Conservation (phyloP, 1,284 basidiomycete species). For the Ceratobasidium papillatum region DNA sequence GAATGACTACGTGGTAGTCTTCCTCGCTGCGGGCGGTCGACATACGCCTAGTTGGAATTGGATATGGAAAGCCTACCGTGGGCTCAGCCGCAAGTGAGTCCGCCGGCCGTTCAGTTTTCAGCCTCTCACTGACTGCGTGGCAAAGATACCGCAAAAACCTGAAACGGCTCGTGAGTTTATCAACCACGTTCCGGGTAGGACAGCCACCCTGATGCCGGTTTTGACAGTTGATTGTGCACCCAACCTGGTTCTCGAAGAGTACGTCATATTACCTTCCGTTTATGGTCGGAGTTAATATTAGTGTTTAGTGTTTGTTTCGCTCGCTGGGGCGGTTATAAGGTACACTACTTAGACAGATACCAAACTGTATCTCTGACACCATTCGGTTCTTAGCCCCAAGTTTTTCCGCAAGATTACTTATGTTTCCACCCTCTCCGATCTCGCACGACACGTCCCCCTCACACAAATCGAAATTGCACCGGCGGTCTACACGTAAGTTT, state of each 20-base stretch:
- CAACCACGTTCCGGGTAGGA: background rate
- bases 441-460: slow-evolving; percentile 77
- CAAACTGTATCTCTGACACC: background rate
- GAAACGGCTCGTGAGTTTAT: slow-evolving; percentile 70
- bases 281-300: background rate
- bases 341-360: slow-evolving; percentile 48
- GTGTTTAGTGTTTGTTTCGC: slow-evolving; percentile 76
- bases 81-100: slow-evolving; percentile 69
- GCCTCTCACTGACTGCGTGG: background rate
- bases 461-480: slow-evolving; percentile 87
- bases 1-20: slow-evolving; percentile 85
- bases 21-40: slow-evolving; percentile 81
- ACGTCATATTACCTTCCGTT: slow-evolving; percentile 46
- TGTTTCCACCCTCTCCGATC: slow-evolving; percentile 74
- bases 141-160: slow-evolving; percentile 79
- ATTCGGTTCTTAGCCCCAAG: slow-evolving; percentile 66
- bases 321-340: slow-evolving; percentile 86
- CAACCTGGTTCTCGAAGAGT: slow-evolving; percentile 89
- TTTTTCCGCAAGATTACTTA: slow-evolving; percentile 85
- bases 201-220: slow-evolving; percentile 33
- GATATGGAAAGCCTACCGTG: slow-evolving; percentile 89
- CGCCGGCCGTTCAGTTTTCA: background rate
- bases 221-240: slow-evolving; percentile 80
- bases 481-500: slow-evolving; percentile 74
- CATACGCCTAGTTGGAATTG: slow-evolving; percentile 85